phyloP scores from a whole-genome alignment of 1,284 basidiomycete species.

The Melampsora larici-populina region DNA sequence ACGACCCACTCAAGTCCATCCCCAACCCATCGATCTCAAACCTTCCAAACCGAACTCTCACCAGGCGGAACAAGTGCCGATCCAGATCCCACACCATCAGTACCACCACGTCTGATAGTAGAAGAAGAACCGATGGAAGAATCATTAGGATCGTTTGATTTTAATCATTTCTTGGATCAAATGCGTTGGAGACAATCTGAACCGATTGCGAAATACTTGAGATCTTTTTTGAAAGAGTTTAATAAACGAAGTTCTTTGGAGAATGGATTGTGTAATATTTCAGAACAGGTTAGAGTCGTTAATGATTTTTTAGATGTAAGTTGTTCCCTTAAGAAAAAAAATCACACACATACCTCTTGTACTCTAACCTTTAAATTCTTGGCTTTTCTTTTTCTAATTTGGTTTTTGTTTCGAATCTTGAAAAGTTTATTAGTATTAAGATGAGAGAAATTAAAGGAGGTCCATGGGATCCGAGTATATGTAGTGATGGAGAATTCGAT shows the following conservation, averaged over 20 bases:
- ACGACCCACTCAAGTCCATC: not conserved
- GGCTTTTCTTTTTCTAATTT: conserved; percentile 32
- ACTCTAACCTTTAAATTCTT: too few species aligned
- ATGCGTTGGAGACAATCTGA: conserved; percentile 75
- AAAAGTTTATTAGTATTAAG: conserved; percentile 76
- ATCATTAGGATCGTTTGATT: conserved; percentile 62
- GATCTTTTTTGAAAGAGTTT: conserved; percentile 72
- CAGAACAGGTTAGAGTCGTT: conserved; percentile 87
- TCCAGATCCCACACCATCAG: conserved; percentile 34
- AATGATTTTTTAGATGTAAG: conserved; percentile 82
- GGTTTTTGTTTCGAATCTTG: not conserved
- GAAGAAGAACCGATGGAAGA: conserved; percentile 15
- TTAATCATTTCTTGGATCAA: conserved; percentile 83
- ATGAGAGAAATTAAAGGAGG: conserved; percentile 68
- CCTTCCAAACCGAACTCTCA: conserved; percentile 45
- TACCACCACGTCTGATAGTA: not conserved
- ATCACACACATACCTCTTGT: too few species aligned
- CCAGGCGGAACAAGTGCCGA: conserved; percentile 46
- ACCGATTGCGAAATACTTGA: conserved; percentile 71
- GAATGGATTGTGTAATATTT: conserved; percentile 72
- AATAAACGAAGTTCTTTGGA: conserved; percentile 77
- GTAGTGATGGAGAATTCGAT: conserved; percentile 78
- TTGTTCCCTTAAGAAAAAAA: too few species aligned
- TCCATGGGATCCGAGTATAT: conserved; percentile 37
- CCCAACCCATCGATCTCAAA: conserved; percentile 24